phyloP scores from a whole-genome alignment of 352 stramenopile genomes.

The Pythium brachiatum region DNA sequence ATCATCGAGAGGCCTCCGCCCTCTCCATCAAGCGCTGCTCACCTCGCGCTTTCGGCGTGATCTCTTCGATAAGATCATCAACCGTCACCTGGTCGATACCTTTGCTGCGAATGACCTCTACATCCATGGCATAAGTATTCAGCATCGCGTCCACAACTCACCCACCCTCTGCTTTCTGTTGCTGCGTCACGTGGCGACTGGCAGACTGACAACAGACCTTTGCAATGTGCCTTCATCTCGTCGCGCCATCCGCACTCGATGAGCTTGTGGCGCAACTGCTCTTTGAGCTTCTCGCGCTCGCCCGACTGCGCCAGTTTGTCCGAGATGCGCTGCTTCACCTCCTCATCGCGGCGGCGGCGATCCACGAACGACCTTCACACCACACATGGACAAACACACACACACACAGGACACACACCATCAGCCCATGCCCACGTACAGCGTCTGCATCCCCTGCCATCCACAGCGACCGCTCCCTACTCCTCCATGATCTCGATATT shows the following conservation, averaged over 20 bases:
- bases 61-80: constrained; percentile 92
- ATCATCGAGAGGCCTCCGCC: background rate
- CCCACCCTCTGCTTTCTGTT: background rate
- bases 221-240: constrained; percentile 89
- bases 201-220: constrained; percentile 64
- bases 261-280: constrained; percentile 25
- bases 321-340: constrained; percentile 11
- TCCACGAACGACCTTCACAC: constrained; percentile 10
- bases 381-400: background rate
- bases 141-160: background rate
- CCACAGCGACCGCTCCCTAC: background rate
- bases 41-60: constrained; percentile 87
- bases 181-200: too few relatives aligned
- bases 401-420: background rate
- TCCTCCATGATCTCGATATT: constrained; percentile 11
- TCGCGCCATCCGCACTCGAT: constrained; percentile 90
- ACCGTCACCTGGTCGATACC: constrained; percentile 94
- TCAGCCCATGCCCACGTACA: background rate
- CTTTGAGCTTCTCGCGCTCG: constrained; percentile 24
- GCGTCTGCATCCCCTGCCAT: background rate
- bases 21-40: background rate
- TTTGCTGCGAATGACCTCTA: constrained; percentile 93
- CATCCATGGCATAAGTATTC: constrained; percentile 13
- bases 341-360: constrained; percentile 14
- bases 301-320: constrained; percentile 24